phyloP scores from a whole-genome alignment of 1,284 basidiomycete genomes.

The Cryptococcus amylolentus region DNA sequence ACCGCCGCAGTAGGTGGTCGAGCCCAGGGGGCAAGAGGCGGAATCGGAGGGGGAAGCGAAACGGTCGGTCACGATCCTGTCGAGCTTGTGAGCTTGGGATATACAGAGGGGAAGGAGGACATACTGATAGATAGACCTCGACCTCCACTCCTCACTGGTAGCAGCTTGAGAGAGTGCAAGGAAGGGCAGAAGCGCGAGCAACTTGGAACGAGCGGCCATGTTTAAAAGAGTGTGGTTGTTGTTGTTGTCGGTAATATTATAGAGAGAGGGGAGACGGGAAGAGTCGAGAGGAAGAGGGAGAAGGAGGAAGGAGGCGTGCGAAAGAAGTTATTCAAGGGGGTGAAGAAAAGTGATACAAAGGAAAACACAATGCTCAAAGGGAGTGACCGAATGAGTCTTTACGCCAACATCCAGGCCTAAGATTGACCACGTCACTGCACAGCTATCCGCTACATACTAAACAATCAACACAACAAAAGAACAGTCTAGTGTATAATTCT shows the following conservation, averaged over 20 bases:
- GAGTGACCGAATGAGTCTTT: not conserved
- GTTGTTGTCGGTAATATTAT: too few species aligned
- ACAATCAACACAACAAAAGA: not conserved
- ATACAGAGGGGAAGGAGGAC: slow-evolving; percentile 1
- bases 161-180: slow-evolving; percentile 22
- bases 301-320: too few species aligned
- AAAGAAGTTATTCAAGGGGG: too few species aligned
- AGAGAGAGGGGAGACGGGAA: too few species aligned
- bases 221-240: too few species aligned
- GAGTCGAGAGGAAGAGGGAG: too few species aligned
- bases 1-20: slow-evolving; percentile 63
- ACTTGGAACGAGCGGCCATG: slow-evolving; percentile 8
- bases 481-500: not conserved
- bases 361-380: too few species aligned
- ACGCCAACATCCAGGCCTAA: too few species aligned
- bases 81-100: not conserved
- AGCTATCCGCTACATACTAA: too few species aligned
- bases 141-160: slow-evolving; percentile 31
- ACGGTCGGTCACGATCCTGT: slow-evolving; percentile 65
- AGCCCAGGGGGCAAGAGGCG: slow-evolving; percentile 56
- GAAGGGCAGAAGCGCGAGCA: slow-evolving; percentile 15
- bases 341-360: too few species aligned
- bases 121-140: slow-evolving; percentile 36
- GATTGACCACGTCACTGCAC: too few species aligned
- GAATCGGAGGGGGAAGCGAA: slow-evolving; percentile 59